Base-by-base conservation (phyloP, 495 filamentous ascomycete species). In the Podospora anserina region DNA sequence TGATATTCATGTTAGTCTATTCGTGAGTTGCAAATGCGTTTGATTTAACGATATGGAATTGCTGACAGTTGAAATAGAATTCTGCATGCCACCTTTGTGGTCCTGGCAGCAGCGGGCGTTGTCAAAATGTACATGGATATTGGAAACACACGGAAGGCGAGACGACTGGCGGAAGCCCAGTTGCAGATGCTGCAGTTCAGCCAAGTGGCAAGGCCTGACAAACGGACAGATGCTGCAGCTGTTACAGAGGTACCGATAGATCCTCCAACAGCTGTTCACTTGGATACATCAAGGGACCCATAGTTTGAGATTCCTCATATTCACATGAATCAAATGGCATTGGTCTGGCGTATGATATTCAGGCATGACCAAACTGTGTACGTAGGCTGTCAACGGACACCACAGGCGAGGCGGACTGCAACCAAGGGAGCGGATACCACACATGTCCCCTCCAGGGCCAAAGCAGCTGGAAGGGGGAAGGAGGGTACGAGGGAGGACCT, bases 1-100 rank as follows among this genome's bases (percentile, higher is more conserved):
- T 77, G 75, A 70, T 76, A 26, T 75, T 75, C 11, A 77, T 77
- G 70, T 68, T 76, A 64, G 71, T 74, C 0, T 74, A 76, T 54
- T 67, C 68, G 75, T 77, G 44, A 30, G 73, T 58, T 66, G 53
- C 18, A 4, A 4, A 27, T 3, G n/a, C 0, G 13, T 34, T n/a
- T 34, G 2, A 15, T 6, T 9, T 30, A 0, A n/a, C 32, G 39
- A 11, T 34, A 3, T 28, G 2, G 32, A 61, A 32, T 64, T 63
- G 27, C 63, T 65, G 30, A 70, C 60, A 3, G 9, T 3, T 3
- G 16, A 7, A 34, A 19, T 55, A 77, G 75, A 57, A 61, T 74
- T 23, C 19, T 75, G 1, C 75, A 75, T 55, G 59, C 68, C 1
- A 18, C 62, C 5, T 75, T 75, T 57, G 55, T 77, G 53, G 20